Conservation (phyloP, 116 monocot genomes). For the Dioscorea cayenensis region DNA sequence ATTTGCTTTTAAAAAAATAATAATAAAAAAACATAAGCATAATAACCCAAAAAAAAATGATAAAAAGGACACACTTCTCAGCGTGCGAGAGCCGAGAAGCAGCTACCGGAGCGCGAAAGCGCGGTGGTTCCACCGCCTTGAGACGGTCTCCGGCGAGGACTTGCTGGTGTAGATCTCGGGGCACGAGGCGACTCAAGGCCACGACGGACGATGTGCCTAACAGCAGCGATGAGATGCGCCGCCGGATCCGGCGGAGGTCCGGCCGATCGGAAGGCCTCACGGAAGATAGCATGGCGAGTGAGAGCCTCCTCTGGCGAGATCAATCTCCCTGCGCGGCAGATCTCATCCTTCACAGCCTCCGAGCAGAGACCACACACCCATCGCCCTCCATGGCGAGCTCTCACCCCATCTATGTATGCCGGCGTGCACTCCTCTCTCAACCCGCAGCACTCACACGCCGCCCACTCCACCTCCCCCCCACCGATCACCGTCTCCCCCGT, state of each 20-base stretch:
- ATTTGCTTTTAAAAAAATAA: background rate
- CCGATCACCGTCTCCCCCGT: background rate
- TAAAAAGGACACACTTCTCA: background rate
- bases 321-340: conserved; percentile 26
- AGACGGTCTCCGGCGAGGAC: conserved; percentile 10
- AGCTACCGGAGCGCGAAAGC: conserved; percentile 30
- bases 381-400: conserved; percentile 37
- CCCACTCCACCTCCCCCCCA: conserved; percentile 14
- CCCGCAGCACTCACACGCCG: conserved; percentile 69
- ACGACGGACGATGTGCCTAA: conserved; percentile 27
- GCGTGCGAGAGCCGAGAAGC: conserved; percentile 26
- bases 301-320: conserved; percentile 67
- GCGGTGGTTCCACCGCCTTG: background rate
- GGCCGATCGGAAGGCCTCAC: conserved; percentile 27
- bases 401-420: conserved; percentile 50
- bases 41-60: background rate
- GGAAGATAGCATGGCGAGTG: conserved; percentile 52
- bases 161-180: conserved; percentile 18
- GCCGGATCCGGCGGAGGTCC: conserved; percentile 9
- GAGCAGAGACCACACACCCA: conserved; percentile 85
- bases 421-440: conserved; percentile 79
- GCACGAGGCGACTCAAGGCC: conserved; percentile 27
- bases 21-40: background rate
- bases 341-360: conserved; percentile 68
- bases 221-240: conserved; percentile 42